Base-by-base conservation (phyloP, 768 basidiomycete genomes). In the Suillus spraguei region DNA sequence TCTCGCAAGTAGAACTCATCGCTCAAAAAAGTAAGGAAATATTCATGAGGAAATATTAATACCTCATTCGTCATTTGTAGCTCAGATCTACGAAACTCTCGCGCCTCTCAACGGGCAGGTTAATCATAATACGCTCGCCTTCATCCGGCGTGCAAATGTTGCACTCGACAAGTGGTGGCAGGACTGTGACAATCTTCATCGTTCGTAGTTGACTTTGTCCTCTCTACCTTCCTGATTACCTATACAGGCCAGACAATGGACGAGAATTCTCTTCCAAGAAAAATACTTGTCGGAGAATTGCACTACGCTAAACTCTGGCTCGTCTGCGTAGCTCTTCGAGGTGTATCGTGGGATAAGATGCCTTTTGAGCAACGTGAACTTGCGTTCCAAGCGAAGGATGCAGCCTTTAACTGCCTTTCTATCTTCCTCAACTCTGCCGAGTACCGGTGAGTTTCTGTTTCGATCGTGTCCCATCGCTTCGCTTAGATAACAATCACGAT, bases 301-400 rank as follows among this genome's bases (percentile, higher is more conserved):
- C 89, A 95, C 71, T 95, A 97, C 72, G 92, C 95, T 35, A 96
- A 97, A 74, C 82, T 98, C 5, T 97, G 95, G 95, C 85, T 97
- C 38, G 90, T 95, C 24, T 97, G 95, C 72, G 90, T 97, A 28
- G 94, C 94, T 14, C 79, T 98, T 53, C 86, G 95, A 64, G 95
- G 95, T 20, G 92, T 91, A 32, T 87, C 92, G 5, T 98, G 95
- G 95, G 95, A 97, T 71, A 95, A 95, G 76, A 94, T 97, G 90
- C 88, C 94, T 4, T 94, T 92, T 64, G 95, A 97, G 74, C 95
- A 97, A 72, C 88, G 94, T 44, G 95, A 97, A 74, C 83, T 97
- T 53, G 95, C 95, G 4, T 96, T 97, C 80, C 92, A 96, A 70
- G 95, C 95, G 33, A 97, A 95, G 78, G 94, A 96, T 70, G 91